Evolutionary conservation across 441 rosid species (phyloP), one percentile per base, ranked within the genome.

Genomic region (Gossypium trilobum): DNA sequence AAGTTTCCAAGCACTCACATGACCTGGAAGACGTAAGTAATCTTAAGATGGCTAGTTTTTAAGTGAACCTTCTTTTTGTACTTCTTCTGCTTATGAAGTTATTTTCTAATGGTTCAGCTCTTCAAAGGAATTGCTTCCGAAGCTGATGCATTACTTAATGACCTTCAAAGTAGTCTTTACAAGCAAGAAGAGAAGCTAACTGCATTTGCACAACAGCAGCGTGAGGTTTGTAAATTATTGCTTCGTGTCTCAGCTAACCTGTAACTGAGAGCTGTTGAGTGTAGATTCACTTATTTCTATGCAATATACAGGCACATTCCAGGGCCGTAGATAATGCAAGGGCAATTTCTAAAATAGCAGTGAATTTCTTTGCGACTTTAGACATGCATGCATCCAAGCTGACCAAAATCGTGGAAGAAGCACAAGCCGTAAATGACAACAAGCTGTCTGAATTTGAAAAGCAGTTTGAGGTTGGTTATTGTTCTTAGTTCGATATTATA

Each of bases 121-220:
- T 93, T 95, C 82, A 85, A 83, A 77, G 87, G 87, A 84, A 88
- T 95, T 81, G 93, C 98, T 75, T 87, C 91, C 0, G 97, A 90
- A 79, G 98, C 99, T 73, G 96, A 91, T 76, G 81, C 85, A 25
- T 79, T 95, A 66, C 83, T 93, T 36, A 86, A 80, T 77, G 96
- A 90, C 85, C 92, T 95, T 77, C 98, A 88, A 83, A 84, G 87
- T 72, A 91, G 87, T 78, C 97, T 95, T 73, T 81, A 81, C 80
- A 83, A 79, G 25, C 97, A 93, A 78, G 90, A 89, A 85, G 90
- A 89, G 83, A 91, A 76, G 97, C 96, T 95, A 78, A 79, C 85
- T 60, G 75, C 87, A 44, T 91, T 78, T 80, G 97, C 99, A 20
- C 90, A 83, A 75, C 92, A 95, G 71, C 97, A 94, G 79, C 90